These are phyloP conservation scores for Balansia obtecta DNA, from an alignment of 2,329 filamentous ascomycete species.

Conservation along the genomic window DNA sequence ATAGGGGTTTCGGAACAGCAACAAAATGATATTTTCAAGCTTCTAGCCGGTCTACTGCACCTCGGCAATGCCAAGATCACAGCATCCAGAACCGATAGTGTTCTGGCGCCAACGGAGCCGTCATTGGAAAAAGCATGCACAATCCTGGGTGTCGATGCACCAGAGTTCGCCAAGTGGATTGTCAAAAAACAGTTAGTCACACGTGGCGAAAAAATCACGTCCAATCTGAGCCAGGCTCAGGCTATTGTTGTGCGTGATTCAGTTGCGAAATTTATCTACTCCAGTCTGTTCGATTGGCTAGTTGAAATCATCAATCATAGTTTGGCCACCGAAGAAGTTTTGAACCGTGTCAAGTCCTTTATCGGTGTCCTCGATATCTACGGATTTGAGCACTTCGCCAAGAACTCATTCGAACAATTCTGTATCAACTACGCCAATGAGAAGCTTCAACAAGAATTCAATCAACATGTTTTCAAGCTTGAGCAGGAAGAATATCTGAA, in stretches of 20 bases:
- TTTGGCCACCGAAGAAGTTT: conserved; percentile 76
- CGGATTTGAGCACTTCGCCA: conserved; percentile 97
- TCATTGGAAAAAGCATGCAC: conserved; percentile 69
- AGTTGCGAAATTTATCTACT: conserved; percentile 97
- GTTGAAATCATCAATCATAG: conserved; percentile 94
- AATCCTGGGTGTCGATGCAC: conserved; percentile 75
- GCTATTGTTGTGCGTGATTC: conserved; percentile 92
- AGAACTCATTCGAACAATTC: conserved; percentile 99
- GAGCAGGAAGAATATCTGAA: conserved; percentile 96
- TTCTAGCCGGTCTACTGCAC: conserved; percentile 84
- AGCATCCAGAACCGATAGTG: conserved; percentile 77
- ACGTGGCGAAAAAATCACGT: conserved; percentile 92
- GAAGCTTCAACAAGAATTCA: conserved; percentile 98
- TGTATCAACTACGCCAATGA: conserved; percentile 99
- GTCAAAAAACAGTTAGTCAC: conserved; percentile 98
- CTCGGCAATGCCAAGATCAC: conserved; percentile 95
- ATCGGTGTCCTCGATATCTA: conserved; percentile 99
- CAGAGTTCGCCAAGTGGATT: conserved; percentile 92
- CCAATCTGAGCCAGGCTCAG: conserved; percentile 86
- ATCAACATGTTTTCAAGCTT: conserved; percentile 97
- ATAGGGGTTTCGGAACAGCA: conserved; percentile 69
- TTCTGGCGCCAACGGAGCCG: conserved; percentile 68
- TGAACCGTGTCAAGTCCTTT: conserved; percentile 74
- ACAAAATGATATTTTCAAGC: conserved; percentile 76
- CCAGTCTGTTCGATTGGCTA: conserved; percentile 95